Conservation (phyloP, 768 basidiomycete species). For the Boletus insuetus region DNA sequence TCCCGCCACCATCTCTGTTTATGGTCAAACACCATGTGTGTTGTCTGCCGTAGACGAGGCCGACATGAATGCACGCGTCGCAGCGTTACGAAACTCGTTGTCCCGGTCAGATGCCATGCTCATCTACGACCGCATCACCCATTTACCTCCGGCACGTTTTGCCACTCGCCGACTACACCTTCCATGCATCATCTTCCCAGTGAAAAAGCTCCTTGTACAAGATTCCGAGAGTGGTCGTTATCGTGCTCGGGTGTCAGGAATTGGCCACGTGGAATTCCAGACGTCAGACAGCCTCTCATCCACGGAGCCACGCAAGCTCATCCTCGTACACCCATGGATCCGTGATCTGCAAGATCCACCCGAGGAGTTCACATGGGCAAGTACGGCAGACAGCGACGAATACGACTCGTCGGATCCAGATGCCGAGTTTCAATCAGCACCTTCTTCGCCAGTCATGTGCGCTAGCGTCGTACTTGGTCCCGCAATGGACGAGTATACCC, state of each 20-base stretch:
- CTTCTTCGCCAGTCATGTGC: not conserved
- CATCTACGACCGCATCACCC: not conserved
- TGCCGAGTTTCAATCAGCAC: not conserved
- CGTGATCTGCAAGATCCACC: not conserved
- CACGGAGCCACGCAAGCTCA: not conserved
- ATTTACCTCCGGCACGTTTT: not conserved
- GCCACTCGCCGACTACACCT: not conserved
- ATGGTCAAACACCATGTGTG: not conserved
- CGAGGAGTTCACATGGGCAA: not conserved
- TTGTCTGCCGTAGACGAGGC: not conserved
- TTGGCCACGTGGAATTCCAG: not conserved
- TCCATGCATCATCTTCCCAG: not conserved
- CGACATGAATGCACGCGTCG: not conserved
- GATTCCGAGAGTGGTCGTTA: not conserved
- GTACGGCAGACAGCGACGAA: not conserved
- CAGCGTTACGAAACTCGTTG: not conserved
- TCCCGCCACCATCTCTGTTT: not conserved
- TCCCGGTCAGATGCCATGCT: not conserved
- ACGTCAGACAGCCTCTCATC: not conserved
- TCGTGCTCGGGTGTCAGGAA: not conserved
- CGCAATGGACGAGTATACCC: not conserved
- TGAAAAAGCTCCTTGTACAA: not conserved
- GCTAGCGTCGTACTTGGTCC: no score
- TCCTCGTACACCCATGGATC: not conserved
- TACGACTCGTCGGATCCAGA: not conserved